phyloP scores from a whole-genome alignment of 371 early-diverging fungal genomes.

The Haplosporangium sp. region DNA sequence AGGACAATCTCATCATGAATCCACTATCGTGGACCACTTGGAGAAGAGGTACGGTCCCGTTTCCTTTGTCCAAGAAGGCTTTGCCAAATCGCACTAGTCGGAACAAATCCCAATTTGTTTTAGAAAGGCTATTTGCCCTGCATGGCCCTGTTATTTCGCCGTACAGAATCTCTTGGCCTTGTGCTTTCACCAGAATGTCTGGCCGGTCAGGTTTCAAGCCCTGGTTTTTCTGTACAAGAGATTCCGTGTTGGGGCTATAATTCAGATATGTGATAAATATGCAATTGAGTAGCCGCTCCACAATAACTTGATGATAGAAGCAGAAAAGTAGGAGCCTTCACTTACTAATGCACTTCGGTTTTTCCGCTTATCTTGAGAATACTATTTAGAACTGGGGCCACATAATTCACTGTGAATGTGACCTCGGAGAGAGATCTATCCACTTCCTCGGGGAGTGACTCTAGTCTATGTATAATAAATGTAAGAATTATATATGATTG shows the following conservation, averaged over 20 bases:
- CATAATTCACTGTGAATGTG: slow-evolving; percentile 39
- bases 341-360: slow-evolving; percentile 32
- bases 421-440: slow-evolving; percentile 24
- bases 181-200: slow-evolving; percentile 21
- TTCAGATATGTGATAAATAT: too few relatives aligned
- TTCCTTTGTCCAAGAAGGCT: slow-evolving; percentile 19
- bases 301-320: too few relatives aligned
- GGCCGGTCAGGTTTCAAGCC: slow-evolving; percentile 24
- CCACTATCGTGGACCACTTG: slow-evolving; percentile 18
- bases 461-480: slow-evolving; percentile 13
- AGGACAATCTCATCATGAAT: slow-evolving; percentile 1
- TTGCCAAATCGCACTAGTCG: slow-evolving; percentile 28
- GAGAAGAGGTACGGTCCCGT: slow-evolving; percentile 4
- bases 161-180: slow-evolving; percentile 23
- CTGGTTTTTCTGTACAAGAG: slow-evolving; percentile 19
- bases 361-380: slow-evolving; percentile 24
- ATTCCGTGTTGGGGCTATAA: slow-evolving; percentile 22
- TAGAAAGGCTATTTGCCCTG: slow-evolving; percentile 16
- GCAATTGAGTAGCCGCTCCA: too few relatives aligned
- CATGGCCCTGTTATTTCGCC: slow-evolving; percentile 31
- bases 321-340: too few relatives aligned
- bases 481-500: slow-evolving; percentile 1
- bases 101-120: slow-evolving; percentile 31
- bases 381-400: slow-evolving; percentile 28
- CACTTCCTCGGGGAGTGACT: slow-evolving; percentile 26